Base-by-base conservation (phyloP, 768 basidiomycete species). In the Saitozyma sp. region DNA sequence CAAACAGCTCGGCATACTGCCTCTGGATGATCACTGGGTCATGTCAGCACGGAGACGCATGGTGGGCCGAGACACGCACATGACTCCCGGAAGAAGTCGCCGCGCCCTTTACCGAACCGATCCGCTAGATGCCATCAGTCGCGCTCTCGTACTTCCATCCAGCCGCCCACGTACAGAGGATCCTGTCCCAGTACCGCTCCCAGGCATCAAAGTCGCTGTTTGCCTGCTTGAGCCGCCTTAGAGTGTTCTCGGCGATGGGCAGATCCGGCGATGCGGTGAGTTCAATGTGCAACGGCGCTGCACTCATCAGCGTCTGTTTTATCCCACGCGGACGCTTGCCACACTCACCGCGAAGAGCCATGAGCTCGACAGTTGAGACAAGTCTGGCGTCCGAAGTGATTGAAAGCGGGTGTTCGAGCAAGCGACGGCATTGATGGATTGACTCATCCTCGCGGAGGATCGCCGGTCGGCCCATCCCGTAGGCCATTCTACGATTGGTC, bases 301-400 rank as follows among this genome's bases (percentile, higher is more conserved):
- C 13, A 6, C 16, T 11, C 45, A 46, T 46, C 54, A 50, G 9
- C 4, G 8, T 41, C 29, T 29, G 29, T 50, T 11, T 11, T 3
- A 45, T 9, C 9, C 39, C 37, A 48, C 11, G 19, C 13, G 58
- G 6, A 11, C 11, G 11, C 29, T 38, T 9, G n/a, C 3, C 5
- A 13, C 39, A 61, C 67, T 61, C 50, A 74, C 76, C 71, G 63
- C 93, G 86, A 65, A 95, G 86, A 39, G 87, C 87, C 85, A 93
- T 92, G 59, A 95, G 84, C 73, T 97, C 92, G 37, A 97, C 92
- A 2, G 91, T 94, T 3, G 93, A 94, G 11, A 96, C 90, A 13
- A 97, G 85, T 61, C 93, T 88, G 86, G 92, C 92, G 72, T 97
- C 93, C 67, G 95, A 92, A 71, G 91, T 88, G 63, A 95, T 90